Evolutionary conservation across 2,329 filamentous ascomycete genomes (phyloP).

Genomic region (Aspergillus clavatus): DNA sequence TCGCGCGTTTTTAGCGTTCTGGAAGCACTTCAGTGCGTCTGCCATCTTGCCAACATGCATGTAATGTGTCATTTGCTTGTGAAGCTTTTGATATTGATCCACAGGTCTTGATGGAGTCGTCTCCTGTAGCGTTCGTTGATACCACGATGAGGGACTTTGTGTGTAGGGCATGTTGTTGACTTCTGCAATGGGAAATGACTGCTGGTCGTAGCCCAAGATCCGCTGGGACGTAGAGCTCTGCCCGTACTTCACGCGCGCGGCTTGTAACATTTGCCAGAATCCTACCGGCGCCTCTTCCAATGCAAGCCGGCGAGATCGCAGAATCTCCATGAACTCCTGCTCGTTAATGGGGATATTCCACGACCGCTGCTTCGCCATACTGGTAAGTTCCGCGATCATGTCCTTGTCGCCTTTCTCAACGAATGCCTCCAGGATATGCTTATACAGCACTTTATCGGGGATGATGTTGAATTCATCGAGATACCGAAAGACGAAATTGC

Average conservation of each 20-base stretch:
- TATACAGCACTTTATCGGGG: slow-evolving; percentile 37
- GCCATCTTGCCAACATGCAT: slow-evolving; percentile 34
- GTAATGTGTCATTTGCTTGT: slow-evolving; percentile 35
- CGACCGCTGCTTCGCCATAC: slow-evolving; percentile 24
- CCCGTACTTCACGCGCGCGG: slow-evolving; percentile 31
- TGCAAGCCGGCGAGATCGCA: slow-evolving; percentile 32
- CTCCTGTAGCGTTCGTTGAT: slow-evolving; percentile 26
- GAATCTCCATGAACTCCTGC: slow-evolving; percentile 26
- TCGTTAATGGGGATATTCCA: slow-evolving; percentile 34
- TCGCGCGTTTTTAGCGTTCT: slow-evolving; percentile 25
- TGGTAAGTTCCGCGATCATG: slow-evolving; percentile 29
- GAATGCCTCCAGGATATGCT: slow-evolving; percentile 38
- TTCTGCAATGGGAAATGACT: slow-evolving; percentile 24
- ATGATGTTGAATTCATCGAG: slow-evolving; percentile 34
- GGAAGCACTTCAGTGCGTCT: slow-evolving; percentile 29
- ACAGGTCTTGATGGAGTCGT: slow-evolving; percentile 25
- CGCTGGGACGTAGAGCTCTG: slow-evolving; percentile 30
- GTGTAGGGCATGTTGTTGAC: slow-evolving; percentile 24
- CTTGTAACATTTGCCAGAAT: slow-evolving; percentile 39
- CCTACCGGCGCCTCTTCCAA: slow-evolving; percentile 33
- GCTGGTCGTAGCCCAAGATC: slow-evolving; percentile 34
- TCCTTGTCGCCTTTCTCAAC: slow-evolving; percentile 35
- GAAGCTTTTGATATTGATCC: slow-evolving; percentile 31
- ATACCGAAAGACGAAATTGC: slow-evolving; percentile 33
- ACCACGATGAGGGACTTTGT: slow-evolving; percentile 22